Base-by-base conservation (phyloP, 805 yeast genomes). In the Kuraishia piskuri region DNA sequence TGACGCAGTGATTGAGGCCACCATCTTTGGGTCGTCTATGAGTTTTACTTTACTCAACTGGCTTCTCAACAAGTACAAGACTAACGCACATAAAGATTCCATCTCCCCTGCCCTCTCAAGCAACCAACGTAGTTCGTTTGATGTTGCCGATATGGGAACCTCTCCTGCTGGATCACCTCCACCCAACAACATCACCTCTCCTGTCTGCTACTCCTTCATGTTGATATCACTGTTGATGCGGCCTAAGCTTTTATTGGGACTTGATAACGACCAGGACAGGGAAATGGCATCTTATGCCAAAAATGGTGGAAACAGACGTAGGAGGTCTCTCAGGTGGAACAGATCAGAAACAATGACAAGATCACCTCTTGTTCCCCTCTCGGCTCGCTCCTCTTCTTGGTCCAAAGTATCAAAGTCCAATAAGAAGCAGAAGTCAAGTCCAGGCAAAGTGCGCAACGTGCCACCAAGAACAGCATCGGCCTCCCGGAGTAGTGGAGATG, bases 41-140 rank as follows among this genome's bases (percentile, higher is more conserved):
- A 53, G 20, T 56, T 57, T 22, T 50, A 55, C 3, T 49, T 50
- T 9, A 45, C 5, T 46, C 55, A 3, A 53, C 55, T 6, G 52
- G 52, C 26, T 50, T 50, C 8, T 19, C 55, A 36, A 54, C 57
- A 14, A 52, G 56, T n/a, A 50, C 55, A 47, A 44, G 50, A 2
- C 26, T 49, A 1, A 37, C 52, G 12, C 46, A 49, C 26, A 8
- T 52, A 19, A 19, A 14, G n/a, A 45, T 49, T 31, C 40, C 37
- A 20, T 49, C 48, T 20, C 8, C 14, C 40, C 40, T 3, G 26
- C 49, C 20, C 52, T 19, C 24, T 20, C 22, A 5, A n/a, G 51
- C 14, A 20, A 22, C 25, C 48, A 24, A n/a, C 12, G 22, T 12
- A 19, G 8, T 12, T 12, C 52, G 22, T 31, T 31, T 31, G 40